Evolutionary conservation across 225 moss, liverwort and hornwort genomes (phyloP), one percentile per base, ranked within the genome.

Genomic region (Ulota crispa): DNA sequence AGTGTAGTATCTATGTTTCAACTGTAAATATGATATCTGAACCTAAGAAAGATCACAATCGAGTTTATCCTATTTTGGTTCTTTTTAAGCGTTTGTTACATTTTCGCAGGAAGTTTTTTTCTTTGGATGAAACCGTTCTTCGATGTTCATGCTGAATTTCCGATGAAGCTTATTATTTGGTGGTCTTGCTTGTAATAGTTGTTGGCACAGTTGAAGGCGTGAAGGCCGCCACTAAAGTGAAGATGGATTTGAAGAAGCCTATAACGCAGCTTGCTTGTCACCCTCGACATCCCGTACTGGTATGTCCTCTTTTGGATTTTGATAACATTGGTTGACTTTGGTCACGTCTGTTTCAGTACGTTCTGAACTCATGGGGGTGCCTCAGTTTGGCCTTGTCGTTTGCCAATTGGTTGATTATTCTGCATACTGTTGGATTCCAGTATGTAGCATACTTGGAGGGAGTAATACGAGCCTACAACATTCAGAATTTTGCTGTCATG

Each of bases 151-250:
- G 54, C 20, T 74, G 64, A 76, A 64, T 50, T 72, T 52, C 26
- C 30, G 36, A 37, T 27, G 77, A 77, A 68, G 57, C 79, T 80
- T 69, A 80, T 42, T 50, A 24, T 80, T 78, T 68, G 37, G 77
- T 80, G 77, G 80, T 37, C 39, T 60, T 87, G 66, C 79, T 56
- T 82, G 68, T 77, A 80, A 80, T 83, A 97, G 99, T 99, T 85
- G 99, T 99, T 57, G 99, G 99, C 73, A 99, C 99, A 56, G 89
- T 99, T 85, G 99, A 99, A 91, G 99, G 99, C 80, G 96, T 99
- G 67, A 89, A 94, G 83, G 82, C 87, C 82, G 96, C 96, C 59
- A 92, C 96, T 43, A 93, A 93, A 87, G 96, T 99, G 53, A 99
- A 99, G 88, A 94, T 96, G 80, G 99, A 96, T 87, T 80, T 96